Percentiles rank a stretch among this genome's conserved stretches.
Conservation (phyloP, 257 asterid species). For the Fraxinus cuspidata region DNA sequence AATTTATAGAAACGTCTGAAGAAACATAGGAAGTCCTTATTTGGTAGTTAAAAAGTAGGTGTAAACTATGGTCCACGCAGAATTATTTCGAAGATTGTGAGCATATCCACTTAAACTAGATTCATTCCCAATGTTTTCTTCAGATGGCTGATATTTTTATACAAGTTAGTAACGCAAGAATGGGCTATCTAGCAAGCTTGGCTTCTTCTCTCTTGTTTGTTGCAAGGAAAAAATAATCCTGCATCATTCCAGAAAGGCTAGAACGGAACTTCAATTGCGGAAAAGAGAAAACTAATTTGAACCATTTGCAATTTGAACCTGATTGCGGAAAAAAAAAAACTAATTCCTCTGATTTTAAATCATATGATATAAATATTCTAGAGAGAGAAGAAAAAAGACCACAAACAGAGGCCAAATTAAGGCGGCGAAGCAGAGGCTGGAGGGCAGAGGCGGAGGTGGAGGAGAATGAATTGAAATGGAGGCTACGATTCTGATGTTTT, state of each 20-base stretch:
- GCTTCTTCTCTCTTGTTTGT: not conserved
- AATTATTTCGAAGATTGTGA: too few species aligned
- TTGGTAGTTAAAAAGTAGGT: too few species aligned
- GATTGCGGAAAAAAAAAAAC: not conserved
- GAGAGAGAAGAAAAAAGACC: not conserved
- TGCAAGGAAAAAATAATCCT: not conserved
- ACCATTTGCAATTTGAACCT: not conserved
- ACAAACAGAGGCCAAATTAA: not conserved
- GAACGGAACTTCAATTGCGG: too few species aligned
- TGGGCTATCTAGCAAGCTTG: not conserved
- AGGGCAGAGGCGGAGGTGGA: too few species aligned
- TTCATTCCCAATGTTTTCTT: not conserved
- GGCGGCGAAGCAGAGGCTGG: too few species aligned
- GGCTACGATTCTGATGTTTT: too few species aligned
- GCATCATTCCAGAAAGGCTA: not conserved
- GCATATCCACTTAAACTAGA: not conserved
- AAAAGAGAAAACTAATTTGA: too few species aligned
- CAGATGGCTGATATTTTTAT: not conserved
- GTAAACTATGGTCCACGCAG: too few species aligned
- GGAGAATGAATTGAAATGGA: too few species aligned
- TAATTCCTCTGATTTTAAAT: not conserved
- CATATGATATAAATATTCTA: not conserved
- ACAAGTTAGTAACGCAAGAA: not conserved
- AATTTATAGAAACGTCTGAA: constrained; percentile 1
- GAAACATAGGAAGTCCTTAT: constrained; percentile 1